Evolutionary conservation across 768 basidiomycete genomes (phyloP), one percentile per base, ranked within the genome.

Genomic region (Lactarius vividus): DNA sequence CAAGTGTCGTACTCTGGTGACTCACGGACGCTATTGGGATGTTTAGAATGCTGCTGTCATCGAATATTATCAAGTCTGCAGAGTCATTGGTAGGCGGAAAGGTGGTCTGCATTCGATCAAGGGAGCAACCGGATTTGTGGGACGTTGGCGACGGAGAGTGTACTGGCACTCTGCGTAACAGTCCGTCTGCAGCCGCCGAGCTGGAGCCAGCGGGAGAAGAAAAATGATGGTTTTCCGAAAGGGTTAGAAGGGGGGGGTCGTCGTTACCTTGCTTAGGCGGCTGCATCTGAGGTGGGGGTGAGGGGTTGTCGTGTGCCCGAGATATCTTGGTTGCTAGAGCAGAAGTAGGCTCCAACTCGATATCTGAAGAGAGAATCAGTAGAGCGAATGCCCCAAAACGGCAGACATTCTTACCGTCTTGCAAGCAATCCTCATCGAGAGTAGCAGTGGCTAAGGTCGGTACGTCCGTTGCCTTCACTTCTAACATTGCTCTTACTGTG

Each of bases 231-330:
- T 26, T 39, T 1, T 53, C 61, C 40, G 61, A 23, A 40, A 11
- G 29, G 16, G 54, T 39, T 13, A 56, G 59, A 31, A 35, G 18
- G 10, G 29, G 33, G 42, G 23, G 55, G 55, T 59, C 37, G 23
- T 39, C 49, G 31, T 29, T 61, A n/a, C 16, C 31, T 26, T 28
- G 39, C 64, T 66, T 69, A 63, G 64, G 71, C 28, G 70, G 68
- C 3, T 66, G 70, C 57, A 59, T 69, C 53, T 58, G 69, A 55
- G 85, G 85, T 5, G 85, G 85, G 20, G 90, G 89, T 20, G 90
- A 92, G 20, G 91, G 91, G 71, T 92, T 92, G 71, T 85, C 86
- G 64, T 85, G 83, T 59, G 91, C 90, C 58, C 85, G 81, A 54
- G 88, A 81, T 55, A 92, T 84, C 75, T 77, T 85, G 67, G 78